phyloP scores from a whole-genome alignment of 2,329 filamentous ascomycete species.

The Fusarium nelsonii region DNA sequence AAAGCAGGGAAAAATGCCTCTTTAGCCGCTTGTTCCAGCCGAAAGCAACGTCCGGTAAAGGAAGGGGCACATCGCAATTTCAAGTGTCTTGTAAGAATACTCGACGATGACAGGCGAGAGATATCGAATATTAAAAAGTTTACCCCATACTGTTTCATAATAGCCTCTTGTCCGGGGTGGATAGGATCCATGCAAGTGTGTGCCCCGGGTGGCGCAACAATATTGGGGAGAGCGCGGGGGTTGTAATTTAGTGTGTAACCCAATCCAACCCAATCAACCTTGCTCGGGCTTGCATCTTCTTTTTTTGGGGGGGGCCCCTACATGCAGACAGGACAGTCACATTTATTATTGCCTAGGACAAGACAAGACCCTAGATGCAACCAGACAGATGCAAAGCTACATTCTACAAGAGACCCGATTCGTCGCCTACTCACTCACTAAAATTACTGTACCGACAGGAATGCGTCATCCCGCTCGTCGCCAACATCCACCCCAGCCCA shows the following conservation, averaged over 20 bases:
- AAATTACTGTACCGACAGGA: constrained; percentile 49
- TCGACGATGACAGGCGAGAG: constrained; percentile 46
- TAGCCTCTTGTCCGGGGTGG: constrained; percentile 34
- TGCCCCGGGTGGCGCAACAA: constrained; percentile 17
- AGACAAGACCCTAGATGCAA: constrained; percentile 18
- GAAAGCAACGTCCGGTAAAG: constrained; percentile 8
- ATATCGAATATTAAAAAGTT: constrained; percentile 41
- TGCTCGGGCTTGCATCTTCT: no score
- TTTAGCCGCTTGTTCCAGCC: constrained; percentile 14
- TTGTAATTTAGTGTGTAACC: not conserved
- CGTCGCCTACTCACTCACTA: constrained; percentile 10
- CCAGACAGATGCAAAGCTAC: not conserved
- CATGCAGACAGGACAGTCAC: not conserved
- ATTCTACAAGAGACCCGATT: constrained; percentile 38
- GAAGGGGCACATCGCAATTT: not conserved
- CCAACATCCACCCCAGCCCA: constrained; percentile 2
- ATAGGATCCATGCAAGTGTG: constrained; percentile 14
- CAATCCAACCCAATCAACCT: not conserved
- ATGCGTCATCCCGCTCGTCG: constrained; percentile 48
- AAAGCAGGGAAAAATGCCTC: constrained; percentile 14
- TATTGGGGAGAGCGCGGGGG: constrained; percentile 7
- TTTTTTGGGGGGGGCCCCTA: not conserved
- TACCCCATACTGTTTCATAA: constrained; percentile 52
- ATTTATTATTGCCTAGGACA: constrained; percentile 1
- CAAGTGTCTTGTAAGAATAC: constrained; percentile 15